phyloP scores from a whole-genome alignment of 2,329 filamentous ascomycete genomes.

The Epichloe bromicola region DNA sequence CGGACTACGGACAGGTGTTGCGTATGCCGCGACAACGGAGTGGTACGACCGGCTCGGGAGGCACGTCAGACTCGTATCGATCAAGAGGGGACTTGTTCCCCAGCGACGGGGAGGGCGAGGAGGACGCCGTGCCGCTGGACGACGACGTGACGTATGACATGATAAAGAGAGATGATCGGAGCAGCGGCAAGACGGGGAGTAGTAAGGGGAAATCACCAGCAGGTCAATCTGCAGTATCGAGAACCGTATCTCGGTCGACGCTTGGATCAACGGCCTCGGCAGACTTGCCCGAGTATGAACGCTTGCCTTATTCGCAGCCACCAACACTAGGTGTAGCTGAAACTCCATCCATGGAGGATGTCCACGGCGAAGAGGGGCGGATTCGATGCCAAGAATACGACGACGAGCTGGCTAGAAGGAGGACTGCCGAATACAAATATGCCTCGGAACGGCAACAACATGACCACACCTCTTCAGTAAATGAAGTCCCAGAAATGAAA shows the following conservation, averaged over 20 bases:
- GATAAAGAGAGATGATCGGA: conserved; percentile 62
- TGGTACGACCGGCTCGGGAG: conserved; percentile 64
- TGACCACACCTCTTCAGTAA: conserved; percentile 3
- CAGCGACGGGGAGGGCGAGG: conserved; percentile 73
- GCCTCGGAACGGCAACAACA: conserved; percentile 36
- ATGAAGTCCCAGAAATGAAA: conserved; percentile 11
- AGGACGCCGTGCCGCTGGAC: conserved; percentile 84
- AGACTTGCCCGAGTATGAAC: conserved; percentile 17
- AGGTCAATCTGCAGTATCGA: conserved; percentile 24
- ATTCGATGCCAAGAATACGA: conserved; percentile 39
- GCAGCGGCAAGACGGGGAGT: conserved; percentile 43
- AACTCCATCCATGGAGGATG: conserved; percentile 35
- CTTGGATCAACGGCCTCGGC: conserved; percentile 31
- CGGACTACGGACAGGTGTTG: conserved; percentile 15
- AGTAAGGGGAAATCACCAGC: conserved; percentile 45
- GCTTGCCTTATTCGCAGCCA: conserved; percentile 16
- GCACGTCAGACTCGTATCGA: conserved; percentile 73
- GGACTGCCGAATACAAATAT: conserved; percentile 37
- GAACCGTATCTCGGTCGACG: conserved; percentile 47
- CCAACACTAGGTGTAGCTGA: conserved; percentile 24
- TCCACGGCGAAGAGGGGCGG: conserved; percentile 40
- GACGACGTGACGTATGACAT: conserved; percentile 84
- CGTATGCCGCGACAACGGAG: conserved; percentile 46
- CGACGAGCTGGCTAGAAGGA: conserved; percentile 37
- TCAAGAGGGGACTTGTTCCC: conserved; percentile 85